Percentiles rank a stretch among this genome's conserved stretches.
Conservation (phyloP, 129 eudicot species). For the Deinandra increscens region DNA sequence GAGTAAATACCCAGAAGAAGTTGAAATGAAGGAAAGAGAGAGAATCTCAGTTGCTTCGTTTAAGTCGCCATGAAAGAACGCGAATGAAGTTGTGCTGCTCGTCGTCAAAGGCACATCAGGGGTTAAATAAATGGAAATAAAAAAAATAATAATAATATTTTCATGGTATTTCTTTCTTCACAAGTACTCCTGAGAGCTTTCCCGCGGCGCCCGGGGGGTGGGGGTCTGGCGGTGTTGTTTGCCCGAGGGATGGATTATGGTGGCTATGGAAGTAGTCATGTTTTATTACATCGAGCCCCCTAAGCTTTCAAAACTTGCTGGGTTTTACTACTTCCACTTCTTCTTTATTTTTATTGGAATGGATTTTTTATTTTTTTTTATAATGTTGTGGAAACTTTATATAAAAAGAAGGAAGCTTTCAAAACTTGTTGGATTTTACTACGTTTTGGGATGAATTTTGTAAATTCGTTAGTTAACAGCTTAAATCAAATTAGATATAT, state of each 20-base stretch:
- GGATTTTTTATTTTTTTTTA: too few relatives aligned
- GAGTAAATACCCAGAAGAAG: conserved; percentile 31
- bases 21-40: too few relatives aligned
- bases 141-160: background rate
- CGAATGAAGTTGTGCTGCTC: conserved; percentile 1
- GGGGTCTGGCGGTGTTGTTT: conserved; percentile 1
- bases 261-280: background rate
- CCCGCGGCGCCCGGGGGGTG: conserved; percentile 25
- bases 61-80: conserved; percentile 25
- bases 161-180: conserved; percentile 7
- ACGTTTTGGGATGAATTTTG: too few relatives aligned
- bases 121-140: conserved; percentile 13
- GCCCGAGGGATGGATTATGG: conserved; percentile 3
- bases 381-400: too few relatives aligned
- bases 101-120: conserved; percentile 13
- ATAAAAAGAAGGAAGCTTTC: too few relatives aligned
- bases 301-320: background rate
- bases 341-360: too few relatives aligned
- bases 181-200: conserved; percentile 12
- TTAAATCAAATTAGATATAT: too few relatives aligned
- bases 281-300: conserved; percentile 9
- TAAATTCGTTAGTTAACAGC: too few relatives aligned
- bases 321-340: background rate
- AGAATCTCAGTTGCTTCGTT: conserved; percentile 30
- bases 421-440: too few relatives aligned